Percentiles rank a stretch among this genome's conserved stretches.
These are phyloP conservation scores for Diaporthe sp. DNA, from an alignment of 2,329 filamentous ascomycete species.

Conservation along the genomic window DNA sequence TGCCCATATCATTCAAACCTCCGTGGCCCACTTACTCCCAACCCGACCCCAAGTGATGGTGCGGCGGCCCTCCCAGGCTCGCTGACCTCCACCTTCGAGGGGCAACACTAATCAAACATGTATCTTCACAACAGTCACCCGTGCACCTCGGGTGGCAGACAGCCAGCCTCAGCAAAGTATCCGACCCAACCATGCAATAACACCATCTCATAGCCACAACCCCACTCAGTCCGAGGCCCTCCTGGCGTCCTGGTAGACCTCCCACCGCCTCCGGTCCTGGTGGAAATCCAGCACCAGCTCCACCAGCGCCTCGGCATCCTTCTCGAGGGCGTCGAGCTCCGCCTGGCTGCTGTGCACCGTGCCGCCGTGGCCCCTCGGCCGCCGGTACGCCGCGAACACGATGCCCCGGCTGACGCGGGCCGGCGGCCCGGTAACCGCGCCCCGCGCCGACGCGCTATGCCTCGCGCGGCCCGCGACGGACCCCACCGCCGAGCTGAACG, in stretches of 20 bases:
- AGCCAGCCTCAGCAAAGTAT: no score
- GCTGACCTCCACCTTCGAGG: no score
- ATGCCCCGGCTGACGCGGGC: constrained; percentile 62
- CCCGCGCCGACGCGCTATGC: neutral
- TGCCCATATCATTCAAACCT: neutral
- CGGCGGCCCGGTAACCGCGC: neutral
- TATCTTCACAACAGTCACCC: neutral
- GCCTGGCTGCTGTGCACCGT: constrained; percentile 53
- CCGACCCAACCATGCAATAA: no score
- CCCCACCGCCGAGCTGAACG: constrained; percentile 2
- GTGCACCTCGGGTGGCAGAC: neutral
- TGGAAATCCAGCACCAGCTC: constrained; percentile 67
- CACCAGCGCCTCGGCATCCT: constrained; percentile 66
- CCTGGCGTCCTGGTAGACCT: constrained; percentile 33
- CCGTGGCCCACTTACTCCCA: no score
- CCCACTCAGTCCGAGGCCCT: constrained; percentile 22
- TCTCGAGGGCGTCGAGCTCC: constrained; percentile 62
- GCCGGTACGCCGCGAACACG: constrained; percentile 69
- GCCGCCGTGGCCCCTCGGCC: constrained; percentile 57
- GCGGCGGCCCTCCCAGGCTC: neutral
- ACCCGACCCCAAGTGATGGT: no score
- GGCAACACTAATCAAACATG: neutral
- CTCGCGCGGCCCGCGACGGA: constrained; percentile 24
- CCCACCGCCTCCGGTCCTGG: constrained; percentile 40
- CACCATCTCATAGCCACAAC: neutral